Conservation (phyloP, 2,329 filamentous ascomycete genomes). For the Ophiocordyceps unilateralis region DNA sequence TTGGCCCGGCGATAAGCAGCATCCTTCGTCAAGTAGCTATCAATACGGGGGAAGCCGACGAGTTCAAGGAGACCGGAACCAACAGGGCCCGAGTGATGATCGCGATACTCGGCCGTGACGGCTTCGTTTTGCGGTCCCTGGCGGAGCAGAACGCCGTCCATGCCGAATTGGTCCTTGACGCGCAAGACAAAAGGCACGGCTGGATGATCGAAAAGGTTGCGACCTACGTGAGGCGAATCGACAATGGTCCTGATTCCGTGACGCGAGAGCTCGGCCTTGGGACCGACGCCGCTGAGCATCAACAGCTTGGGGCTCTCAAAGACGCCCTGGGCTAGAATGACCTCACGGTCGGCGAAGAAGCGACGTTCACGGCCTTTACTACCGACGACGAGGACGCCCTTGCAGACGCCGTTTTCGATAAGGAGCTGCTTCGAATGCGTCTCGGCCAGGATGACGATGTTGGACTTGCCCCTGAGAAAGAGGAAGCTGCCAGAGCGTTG, state of each 20-base stretch:
- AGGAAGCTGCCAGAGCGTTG: slow-evolving; percentile 32
- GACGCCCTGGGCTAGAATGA: slow-evolving; percentile 31
- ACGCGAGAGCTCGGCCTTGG: slow-evolving; percentile 29
- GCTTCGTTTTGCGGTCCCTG: slow-evolving; percentile 15
- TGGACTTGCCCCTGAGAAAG: slow-evolving; percentile 33
- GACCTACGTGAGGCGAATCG: slow-evolving; percentile 44
- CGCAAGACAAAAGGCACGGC: slow-evolving; percentile 32
- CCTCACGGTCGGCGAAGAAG: slow-evolving; percentile 30
- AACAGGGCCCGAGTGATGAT: slow-evolving; percentile 20
- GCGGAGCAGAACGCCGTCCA: slow-evolving; percentile 23
- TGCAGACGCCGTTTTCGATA: slow-evolving; percentile 24
- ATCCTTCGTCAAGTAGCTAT: slow-evolving; percentile 30
- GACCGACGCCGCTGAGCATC: slow-evolving; percentile 47
- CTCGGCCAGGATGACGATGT: slow-evolving; percentile 31
- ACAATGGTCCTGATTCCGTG: slow-evolving; percentile 35
- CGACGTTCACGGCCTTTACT: slow-evolving; percentile 19
- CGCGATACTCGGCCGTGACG: slow-evolving; percentile 17
- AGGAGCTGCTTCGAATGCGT: slow-evolving; percentile 34
- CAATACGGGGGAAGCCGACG: slow-evolving; percentile 39
- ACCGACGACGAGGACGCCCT: slow-evolving; percentile 28
- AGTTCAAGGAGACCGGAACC: slow-evolving; percentile 28
- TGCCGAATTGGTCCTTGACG: slow-evolving; percentile 20
- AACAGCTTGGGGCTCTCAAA: slow-evolving; percentile 50
- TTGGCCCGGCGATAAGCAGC: slow-evolving; percentile 26
- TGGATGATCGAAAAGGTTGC: slow-evolving; percentile 46